Evolutionary conservation across 2,329 filamentous ascomycete genomes (phyloP), one percentile per base, ranked within the genome.

Genomic region (Neonectria ditissima): DNA sequence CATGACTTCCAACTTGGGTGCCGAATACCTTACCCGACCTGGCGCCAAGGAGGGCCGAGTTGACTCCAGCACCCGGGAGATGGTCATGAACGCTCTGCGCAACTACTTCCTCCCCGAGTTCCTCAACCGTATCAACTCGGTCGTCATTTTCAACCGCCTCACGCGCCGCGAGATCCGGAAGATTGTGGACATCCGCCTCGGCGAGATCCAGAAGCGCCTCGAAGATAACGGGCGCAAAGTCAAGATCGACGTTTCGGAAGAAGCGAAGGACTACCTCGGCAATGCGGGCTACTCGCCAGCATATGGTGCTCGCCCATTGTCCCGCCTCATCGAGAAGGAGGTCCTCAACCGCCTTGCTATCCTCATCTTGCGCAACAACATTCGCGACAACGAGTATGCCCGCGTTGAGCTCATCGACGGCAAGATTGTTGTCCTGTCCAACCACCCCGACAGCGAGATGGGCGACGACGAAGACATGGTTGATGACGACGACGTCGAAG

Each of bases 61-160:
- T 70, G 96, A 99, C 72, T 85, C 89, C 0, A 90, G 91, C 1
- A 97, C 94, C 1, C 87, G 88, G 65, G 94, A 97, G 76, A 84
- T 98, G 66, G 95, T 99, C 75, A 97, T 96, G 91, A 91, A 89
- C 56, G 89, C 94, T 5, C 87, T 99, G 39, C 92, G 95, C 75
- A 93, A 93, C 84, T 98, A 97, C 84, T 99, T 99, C 89, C 85
- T 99, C 2, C 96, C 96, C 32, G 96, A 99, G 76, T 99, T 99
- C 86, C 89, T 99, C 69, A 99, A 99, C 86, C 93, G 96, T 77
- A 98, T 99, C 84, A 95, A 89, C 81, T 96, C 92, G 65, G 93
- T 91, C 58, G 94, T 99, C 81, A 97, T 99, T 82, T 99, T 99
- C 88, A 99, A 99, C 85, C 92, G 96, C 51, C 91, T 99, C 59